phyloP scores from a whole-genome alignment of 164 flowering plant species.

The Vitis rotundifolia region DNA sequence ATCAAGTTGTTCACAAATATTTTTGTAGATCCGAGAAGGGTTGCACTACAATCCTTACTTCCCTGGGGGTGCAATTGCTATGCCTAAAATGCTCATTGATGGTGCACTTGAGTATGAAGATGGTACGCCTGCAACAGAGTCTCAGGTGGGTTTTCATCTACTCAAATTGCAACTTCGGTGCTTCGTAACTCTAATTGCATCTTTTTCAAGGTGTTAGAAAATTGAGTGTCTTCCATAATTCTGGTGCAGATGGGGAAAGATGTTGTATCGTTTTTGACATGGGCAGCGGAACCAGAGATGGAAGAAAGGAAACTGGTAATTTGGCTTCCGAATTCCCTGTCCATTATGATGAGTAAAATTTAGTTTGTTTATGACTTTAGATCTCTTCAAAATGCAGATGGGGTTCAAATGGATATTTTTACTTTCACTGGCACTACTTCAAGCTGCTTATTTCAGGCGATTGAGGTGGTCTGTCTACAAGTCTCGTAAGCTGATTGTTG shows the following conservation, averaged over 20 bases:
- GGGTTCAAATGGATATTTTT: slow-evolving; percentile 83
- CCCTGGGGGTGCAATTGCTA: slow-evolving; percentile 97
- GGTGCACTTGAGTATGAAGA: slow-evolving; percentile 92
- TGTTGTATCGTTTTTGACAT: slow-evolving; percentile 70
- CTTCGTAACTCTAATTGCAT: neutral
- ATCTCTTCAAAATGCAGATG: slow-evolving; percentile 47
- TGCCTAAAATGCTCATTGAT: slow-evolving; percentile 95
- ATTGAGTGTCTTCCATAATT: slow-evolving; percentile 3
- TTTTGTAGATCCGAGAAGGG: slow-evolving; percentile 73
- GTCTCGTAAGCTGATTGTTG: slow-evolving; percentile 71
- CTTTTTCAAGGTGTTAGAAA: neutral
- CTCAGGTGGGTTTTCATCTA: slow-evolving; percentile 56
- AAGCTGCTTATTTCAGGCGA: slow-evolving; percentile 73
- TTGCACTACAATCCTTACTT: slow-evolving; percentile 89
- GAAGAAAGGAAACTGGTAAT: slow-evolving; percentile 87
- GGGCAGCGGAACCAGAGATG: slow-evolving; percentile 98
- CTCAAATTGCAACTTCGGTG: neutral
- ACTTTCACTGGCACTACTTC: slow-evolving; percentile 68
- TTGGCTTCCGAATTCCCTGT: neutral
- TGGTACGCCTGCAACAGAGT: slow-evolving; percentile 84
- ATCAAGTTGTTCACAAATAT: neutral
- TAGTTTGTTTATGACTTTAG: neutral
- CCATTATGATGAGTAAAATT: no score
- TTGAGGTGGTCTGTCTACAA: slow-evolving; percentile 70
- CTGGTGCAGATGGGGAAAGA: slow-evolving; percentile 84